Evolutionary conservation across 2,329 filamentous ascomycete genomes (phyloP).

Genomic region (Knoxdaviesia capensis): DNA sequence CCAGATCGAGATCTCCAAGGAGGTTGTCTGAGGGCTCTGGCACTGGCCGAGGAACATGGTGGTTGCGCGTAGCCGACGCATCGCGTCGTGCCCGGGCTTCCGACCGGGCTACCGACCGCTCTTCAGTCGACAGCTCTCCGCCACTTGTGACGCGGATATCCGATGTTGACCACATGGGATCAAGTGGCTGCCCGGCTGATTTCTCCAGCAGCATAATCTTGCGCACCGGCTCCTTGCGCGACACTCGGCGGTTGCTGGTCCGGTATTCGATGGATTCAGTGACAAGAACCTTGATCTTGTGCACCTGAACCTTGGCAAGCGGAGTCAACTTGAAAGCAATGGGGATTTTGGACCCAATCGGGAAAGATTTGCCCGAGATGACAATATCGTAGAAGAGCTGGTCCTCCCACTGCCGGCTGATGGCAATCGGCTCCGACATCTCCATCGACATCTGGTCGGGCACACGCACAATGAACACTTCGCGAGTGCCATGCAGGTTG

Average conservation of each 20-base stretch:
- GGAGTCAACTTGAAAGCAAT: slow-evolving; percentile 90
- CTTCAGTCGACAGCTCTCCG: slow-evolving; percentile 44
- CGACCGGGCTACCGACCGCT: slow-evolving; percentile 26
- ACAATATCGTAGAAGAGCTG: slow-evolving; percentile 91
- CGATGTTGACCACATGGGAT: slow-evolving; percentile 53
- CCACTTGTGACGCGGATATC: slow-evolving; percentile 60
- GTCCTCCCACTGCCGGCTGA: slow-evolving; percentile 85
- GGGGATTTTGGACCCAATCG: slow-evolving; percentile 68
- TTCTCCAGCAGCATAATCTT: slow-evolving; percentile 84
- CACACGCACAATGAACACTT: slow-evolving; percentile 66
- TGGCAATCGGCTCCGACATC: slow-evolving; percentile 82
- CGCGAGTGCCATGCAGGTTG: slow-evolving; percentile 64
- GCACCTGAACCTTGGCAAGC: slow-evolving; percentile 79
- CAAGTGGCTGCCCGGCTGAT: slow-evolving; percentile 56
- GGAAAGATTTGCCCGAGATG: slow-evolving; percentile 89
- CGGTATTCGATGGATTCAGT: slow-evolving; percentile 86
- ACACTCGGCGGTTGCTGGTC: slow-evolving; percentile 68
- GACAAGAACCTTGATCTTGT: slow-evolving; percentile 78
- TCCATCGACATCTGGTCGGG: slow-evolving; percentile 78
- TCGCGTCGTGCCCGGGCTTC: slow-evolving; percentile 30
- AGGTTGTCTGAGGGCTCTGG: slow-evolving; percentile 46
- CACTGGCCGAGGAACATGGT: slow-evolving; percentile 11
- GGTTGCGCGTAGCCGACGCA: slow-evolving; percentile 21
- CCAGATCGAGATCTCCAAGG: slow-evolving; percentile 57
- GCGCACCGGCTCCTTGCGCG: slow-evolving; percentile 62